A percentile compares a stretch with the other conserved stretches of the same genome.
Conservation (phyloP, 2,329 filamentous ascomycete genomes). For the Elsinoe arachidis region DNA sequence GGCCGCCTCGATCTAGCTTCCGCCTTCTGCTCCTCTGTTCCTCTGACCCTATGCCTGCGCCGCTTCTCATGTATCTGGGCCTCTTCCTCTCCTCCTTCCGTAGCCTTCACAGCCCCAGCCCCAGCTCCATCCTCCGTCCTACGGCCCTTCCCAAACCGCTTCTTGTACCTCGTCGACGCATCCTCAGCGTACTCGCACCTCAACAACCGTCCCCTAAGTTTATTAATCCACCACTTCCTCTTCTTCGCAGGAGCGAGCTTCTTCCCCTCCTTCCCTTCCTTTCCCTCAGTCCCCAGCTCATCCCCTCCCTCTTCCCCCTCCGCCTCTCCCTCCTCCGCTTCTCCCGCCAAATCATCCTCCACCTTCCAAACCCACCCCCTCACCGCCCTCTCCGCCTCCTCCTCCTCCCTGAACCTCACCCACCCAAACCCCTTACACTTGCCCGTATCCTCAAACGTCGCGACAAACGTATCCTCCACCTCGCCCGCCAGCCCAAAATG, state of each 20-base stretch:
- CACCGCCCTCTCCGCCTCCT: conserved; percentile 66
- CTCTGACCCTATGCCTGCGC: conserved; percentile 21
- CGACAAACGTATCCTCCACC: conserved; percentile 75
- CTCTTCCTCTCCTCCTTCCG: conserved; percentile 21
- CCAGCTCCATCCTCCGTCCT: conserved; percentile 17
- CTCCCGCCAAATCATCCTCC: conserved; percentile 41
- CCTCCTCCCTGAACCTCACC: conserved; percentile 78
- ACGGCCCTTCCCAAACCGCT: conserved; percentile 69
- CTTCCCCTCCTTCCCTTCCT: conserved; percentile 25
- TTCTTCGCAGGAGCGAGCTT: conserved; percentile 40
- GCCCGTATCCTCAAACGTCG: conserved; percentile 90
- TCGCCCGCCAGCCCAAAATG: conserved; percentile 82
- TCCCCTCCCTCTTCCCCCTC: conserved; percentile 27
- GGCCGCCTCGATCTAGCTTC: conserved; percentile 29
- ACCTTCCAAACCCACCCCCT: conserved; percentile 68
- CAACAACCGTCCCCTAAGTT: conserved; percentile 67
- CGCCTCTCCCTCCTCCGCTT: conserved; percentile 34
- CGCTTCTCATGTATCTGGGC: conserved; percentile 14
- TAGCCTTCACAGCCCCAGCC: conserved; percentile 17
- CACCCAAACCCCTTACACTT: conserved; percentile 98
- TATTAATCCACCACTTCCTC: conserved; percentile 72
- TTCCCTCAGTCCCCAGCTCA: conserved; percentile 25
- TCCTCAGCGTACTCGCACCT: conserved; percentile 94
- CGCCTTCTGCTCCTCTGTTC: conserved; percentile 26
- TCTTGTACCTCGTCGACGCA: conserved; percentile 79